Evolutionary conservation across 352 stramenopile species (phyloP).

Genomic region (Phytophthora sojae): DNA sequence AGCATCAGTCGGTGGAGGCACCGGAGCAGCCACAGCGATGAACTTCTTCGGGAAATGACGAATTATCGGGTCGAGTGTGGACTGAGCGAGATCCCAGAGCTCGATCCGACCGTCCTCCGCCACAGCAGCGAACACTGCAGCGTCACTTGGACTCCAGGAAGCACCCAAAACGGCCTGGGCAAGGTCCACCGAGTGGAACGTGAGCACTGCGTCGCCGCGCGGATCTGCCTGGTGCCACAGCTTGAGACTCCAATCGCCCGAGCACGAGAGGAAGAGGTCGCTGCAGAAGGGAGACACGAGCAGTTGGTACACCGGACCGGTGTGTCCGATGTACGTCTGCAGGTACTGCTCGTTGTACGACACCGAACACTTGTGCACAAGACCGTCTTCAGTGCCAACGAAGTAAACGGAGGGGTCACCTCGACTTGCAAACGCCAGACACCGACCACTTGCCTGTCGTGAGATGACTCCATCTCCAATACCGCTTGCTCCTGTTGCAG

Average conservation of each 20-base stretch:
- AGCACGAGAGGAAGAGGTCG: constrained; percentile 90
- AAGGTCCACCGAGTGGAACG: constrained; percentile 82
- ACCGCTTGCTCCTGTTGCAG: constrained; percentile 48
- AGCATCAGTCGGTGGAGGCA: constrained; percentile 1
- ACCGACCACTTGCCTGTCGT: constrained; percentile 85
- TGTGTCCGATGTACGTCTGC: constrained; percentile 91
- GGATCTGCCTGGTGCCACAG: constrained; percentile 79
- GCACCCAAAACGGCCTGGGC: constrained; percentile 84
- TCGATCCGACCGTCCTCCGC: constrained; percentile 92
- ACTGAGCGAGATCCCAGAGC: constrained; percentile 91
- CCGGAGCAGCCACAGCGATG: constrained; percentile 17
- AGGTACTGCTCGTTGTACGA: constrained; percentile 96
- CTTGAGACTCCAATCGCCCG: constrained; percentile 91
- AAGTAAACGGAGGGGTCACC: constrained; percentile 90
- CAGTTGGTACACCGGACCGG: constrained; percentile 90
- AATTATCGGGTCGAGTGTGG: constrained; percentile 85
- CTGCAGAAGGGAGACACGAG: constrained; percentile 87
- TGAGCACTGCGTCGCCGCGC: constrained; percentile 53
- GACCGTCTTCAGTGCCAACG: constrained; percentile 91
- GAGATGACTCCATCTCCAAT: constrained; percentile 82
- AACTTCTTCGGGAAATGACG: constrained; percentile 78
- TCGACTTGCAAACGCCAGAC: constrained; percentile 83
- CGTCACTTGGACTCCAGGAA: constrained; percentile 85
- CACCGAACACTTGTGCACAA: constrained; percentile 92
- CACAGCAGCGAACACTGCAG: constrained; percentile 88